Evolutionary conservation across 768 basidiomycete species (phyloP).

Genomic region (Boletus pseudo-olivaceus): DNA sequence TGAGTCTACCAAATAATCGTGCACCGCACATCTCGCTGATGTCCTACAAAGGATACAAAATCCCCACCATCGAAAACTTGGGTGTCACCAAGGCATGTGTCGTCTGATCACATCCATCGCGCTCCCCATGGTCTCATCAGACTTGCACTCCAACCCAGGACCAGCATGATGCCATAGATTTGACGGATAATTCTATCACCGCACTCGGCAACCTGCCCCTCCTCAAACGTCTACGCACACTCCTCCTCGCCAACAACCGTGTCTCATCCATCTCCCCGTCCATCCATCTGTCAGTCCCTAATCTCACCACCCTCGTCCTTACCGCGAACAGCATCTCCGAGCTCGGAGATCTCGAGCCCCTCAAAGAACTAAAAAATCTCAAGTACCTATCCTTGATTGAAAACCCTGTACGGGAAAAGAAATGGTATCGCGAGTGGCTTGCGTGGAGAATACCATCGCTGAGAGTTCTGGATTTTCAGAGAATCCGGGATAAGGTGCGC

Average conservation of each 20-base stretch:
- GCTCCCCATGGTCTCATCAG: slow-evolving; percentile 13
- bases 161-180: slow-evolving; percentile 90
- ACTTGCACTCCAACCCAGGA: slow-evolving; percentile 47
- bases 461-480: slow-evolving; percentile 92
- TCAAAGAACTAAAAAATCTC: slow-evolving; percentile 71
- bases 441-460: slow-evolving; percentile 82
- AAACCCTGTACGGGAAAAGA: slow-evolving; percentile 84
- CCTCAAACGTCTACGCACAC: slow-evolving; percentile 77
- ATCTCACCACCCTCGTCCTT: slow-evolving; percentile 78
- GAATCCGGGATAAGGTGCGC: slow-evolving; percentile 91
- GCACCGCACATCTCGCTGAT: slow-evolving; percentile 11
- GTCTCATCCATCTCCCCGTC: slow-evolving; percentile 79
- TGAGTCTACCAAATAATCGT: slow-evolving; percentile 33
- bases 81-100: slow-evolving; percentile 79
- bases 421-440: slow-evolving; percentile 97
- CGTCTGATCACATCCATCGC: slow-evolving; percentile 16
- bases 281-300: slow-evolving; percentile 78
- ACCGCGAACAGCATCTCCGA: slow-evolving; percentile 80
- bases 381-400: slow-evolving; percentile 75
- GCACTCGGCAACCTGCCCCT: slow-evolving; percentile 83
- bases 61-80: slow-evolving; percentile 93
- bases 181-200: slow-evolving; percentile 87
- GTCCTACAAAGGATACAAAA: slow-evolving; percentile 72
- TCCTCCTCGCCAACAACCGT: slow-evolving; percentile 88
- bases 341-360: slow-evolving; percentile 80